A percentile compares a stretch with the other conserved stretches of the same genome.
Evolutionary conservation across 2,329 filamentous ascomycete species (phyloP).

Genomic region (Pseudogymnoascus sp.): DNA sequence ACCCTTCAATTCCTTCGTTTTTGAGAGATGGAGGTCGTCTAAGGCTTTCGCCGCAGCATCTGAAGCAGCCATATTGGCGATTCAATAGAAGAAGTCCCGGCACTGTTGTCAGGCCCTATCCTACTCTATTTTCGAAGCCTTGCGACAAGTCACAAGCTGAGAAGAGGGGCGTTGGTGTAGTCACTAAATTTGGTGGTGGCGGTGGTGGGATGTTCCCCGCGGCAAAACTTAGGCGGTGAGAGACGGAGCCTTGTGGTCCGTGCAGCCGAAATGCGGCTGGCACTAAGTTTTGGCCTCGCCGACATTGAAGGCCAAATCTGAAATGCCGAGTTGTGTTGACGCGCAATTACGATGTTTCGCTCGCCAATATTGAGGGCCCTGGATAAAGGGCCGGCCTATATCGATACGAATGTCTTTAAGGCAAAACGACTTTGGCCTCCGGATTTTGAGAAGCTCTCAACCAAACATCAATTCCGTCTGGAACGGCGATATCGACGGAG

Average conservation of each 20-base stretch:
- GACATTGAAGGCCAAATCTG: neutral
- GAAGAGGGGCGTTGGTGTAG: neutral
- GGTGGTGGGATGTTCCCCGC: constrained; percentile 9
- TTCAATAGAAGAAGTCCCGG: constrained; percentile 11
- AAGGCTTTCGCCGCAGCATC: constrained; percentile 36
- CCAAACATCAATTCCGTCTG: constrained; percentile 66
- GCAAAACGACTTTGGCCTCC: constrained; percentile 71
- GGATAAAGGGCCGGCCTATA: constrained; percentile 25
- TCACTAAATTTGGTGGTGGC: constrained; percentile 5
- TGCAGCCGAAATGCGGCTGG: neutral
- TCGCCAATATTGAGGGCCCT: constrained; percentile 38
- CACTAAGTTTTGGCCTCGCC: constrained; percentile 1
- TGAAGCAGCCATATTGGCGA: constrained; percentile 36
- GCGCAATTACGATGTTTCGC: constrained; percentile 34
- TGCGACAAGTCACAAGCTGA: constrained; percentile 10
- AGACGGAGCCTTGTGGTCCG: constrained; percentile 6
- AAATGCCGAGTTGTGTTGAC: neutral
- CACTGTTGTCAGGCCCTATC: neutral
- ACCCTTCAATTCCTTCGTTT: constrained; percentile 53
- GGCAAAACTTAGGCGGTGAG: constrained; percentile 9
- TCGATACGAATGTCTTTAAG: constrained; percentile 48
- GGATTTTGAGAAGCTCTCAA: constrained; percentile 59
- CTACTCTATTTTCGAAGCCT: constrained; percentile 1
- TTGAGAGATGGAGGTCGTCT: constrained; percentile 45
- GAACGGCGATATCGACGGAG: constrained; percentile 72